phyloP scores from a whole-genome alignment of 208 protist genomes.

The Sergeia podlipaevii region DNA sequence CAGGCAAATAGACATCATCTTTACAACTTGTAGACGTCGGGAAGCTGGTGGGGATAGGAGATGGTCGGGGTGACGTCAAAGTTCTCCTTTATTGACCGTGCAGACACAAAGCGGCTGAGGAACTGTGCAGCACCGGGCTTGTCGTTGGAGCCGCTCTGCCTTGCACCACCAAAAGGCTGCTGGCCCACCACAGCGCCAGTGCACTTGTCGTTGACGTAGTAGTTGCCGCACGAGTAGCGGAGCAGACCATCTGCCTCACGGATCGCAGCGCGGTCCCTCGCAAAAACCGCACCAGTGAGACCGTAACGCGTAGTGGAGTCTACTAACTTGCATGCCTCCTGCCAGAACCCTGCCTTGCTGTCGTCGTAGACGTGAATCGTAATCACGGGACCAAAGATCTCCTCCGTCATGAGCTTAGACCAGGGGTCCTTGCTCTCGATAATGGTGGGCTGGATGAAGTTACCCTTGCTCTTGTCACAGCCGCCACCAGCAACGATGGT shows the following conservation, averaged over 20 bases:
- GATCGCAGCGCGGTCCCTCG: constrained; percentile 76
- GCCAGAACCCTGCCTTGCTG: constrained; percentile 78
- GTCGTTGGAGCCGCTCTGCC: constrained; percentile 95
- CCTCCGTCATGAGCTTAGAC: constrained; percentile 89
- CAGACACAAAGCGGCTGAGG: constrained; percentile 88
- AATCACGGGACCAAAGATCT: constrained; percentile 98
- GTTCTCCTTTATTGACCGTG: constrained; percentile 96
- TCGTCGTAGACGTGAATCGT: constrained; percentile 96
- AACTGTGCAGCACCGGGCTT: constrained; percentile 94
- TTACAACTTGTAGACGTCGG: constrained; percentile 66
- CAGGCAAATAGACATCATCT: background rate
- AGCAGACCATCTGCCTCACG: constrained; percentile 54
- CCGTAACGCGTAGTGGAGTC: constrained; percentile 90
- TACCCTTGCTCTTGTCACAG: constrained; percentile 78
- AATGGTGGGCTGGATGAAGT: constrained; percentile 96
- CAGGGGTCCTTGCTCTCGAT: constrained; percentile 90
- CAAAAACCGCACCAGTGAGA: constrained; percentile 94
- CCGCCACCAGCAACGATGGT: constrained; percentile 72
- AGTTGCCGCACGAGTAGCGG: constrained; percentile 93
- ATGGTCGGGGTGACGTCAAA: constrained; percentile 83
- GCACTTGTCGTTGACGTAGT: constrained; percentile 98
- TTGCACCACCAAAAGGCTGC: constrained; percentile 96
- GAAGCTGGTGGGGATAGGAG: constrained; percentile 91
- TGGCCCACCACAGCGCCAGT: constrained; percentile 98
- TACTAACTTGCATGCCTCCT: constrained; percentile 77